Conservation (phyloP, 129 eudicot species). For the Tagetes erecta region DNA sequence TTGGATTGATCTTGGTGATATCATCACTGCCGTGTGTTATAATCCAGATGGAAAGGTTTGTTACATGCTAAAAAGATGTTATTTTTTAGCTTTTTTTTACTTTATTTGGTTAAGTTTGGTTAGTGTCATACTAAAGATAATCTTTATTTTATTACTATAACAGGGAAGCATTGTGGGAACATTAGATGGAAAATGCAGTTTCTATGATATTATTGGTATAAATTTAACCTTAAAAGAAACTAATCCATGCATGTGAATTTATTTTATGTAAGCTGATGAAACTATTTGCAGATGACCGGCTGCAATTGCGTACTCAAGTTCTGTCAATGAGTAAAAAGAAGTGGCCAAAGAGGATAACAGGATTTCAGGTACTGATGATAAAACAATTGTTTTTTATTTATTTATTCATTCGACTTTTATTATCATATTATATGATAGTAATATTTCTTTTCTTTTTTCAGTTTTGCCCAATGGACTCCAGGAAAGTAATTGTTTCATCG, state of each 20-base stretch:
- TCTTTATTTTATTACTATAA: conserved; percentile 25
- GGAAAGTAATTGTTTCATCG: conserved; percentile 73
- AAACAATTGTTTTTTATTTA: not conserved
- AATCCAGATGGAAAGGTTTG: conserved; percentile 68
- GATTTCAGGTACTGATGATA: conserved; percentile 63
- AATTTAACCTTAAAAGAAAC: not conserved
- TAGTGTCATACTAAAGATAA: not conserved
- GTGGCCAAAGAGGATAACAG: conserved; percentile 76
- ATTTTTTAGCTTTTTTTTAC: not conserved
- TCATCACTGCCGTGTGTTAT: conserved; percentile 63
- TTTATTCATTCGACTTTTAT: not conserved
- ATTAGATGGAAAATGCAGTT: conserved; percentile 74
- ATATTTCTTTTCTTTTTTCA: conserved; percentile 26
- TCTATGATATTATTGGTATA: conserved; percentile 69
- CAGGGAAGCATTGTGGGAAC: conserved; percentile 86
- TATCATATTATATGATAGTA: not conserved
- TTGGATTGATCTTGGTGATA: conserved; percentile 59
- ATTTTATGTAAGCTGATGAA: not conserved
- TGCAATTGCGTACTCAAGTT: conserved; percentile 52
- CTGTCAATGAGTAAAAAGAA: conserved; percentile 67
- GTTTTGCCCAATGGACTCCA: conserved; percentile 71
- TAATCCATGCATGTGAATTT: not conserved
- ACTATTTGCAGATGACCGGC: conserved; percentile 45
- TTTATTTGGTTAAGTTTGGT: not conserved
- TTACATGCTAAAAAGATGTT: not conserved